Percentiles rank a stretch among this genome's conserved stretches.
phyloP scores from a whole-genome alignment of 129 eudicot genomes.

The Flaveria ramosissima region DNA sequence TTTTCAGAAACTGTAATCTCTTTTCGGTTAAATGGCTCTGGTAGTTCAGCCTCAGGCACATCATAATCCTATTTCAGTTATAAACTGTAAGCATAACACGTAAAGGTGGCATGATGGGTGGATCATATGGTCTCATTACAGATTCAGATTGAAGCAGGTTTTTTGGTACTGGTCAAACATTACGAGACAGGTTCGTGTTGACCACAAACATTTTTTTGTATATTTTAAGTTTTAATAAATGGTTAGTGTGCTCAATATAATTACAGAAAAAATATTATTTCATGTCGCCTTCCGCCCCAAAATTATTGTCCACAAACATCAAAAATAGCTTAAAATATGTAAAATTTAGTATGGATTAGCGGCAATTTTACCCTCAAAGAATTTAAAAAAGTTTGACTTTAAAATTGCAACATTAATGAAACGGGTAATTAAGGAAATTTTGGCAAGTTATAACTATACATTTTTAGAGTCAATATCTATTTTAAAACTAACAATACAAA shows the following conservation, averaged over 20 bases:
- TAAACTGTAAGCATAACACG: slow-evolving; percentile 17
- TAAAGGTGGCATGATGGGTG: neutral
- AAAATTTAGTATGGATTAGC: neutral
- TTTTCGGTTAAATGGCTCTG: slow-evolving; percentile 54
- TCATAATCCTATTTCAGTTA: slow-evolving; percentile 46
- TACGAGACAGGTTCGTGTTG: neutral
- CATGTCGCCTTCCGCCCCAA: neutral
- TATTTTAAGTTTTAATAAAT: neutral
- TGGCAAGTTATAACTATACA: neutral
- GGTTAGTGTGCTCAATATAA: neutral
- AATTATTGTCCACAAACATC: neutral
- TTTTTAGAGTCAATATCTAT: neutral
- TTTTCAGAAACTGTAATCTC: slow-evolving; percentile 23
- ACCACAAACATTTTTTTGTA: neutral
- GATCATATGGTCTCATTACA: neutral
- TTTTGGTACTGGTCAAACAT: neutral
- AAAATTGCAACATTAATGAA: neutral
- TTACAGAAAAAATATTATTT: neutral
- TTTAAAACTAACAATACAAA: no score
- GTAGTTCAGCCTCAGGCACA: slow-evolving; percentile 74
- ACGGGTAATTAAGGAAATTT: neutral
- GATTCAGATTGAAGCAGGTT: neutral
- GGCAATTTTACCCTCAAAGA: neutral
- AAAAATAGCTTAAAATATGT: neutral
- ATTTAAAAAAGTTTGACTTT: neutral